phyloP scores from a whole-genome alignment of 768 basidiomycete genomes.

The Leucosporidium creatinivorum region DNA sequence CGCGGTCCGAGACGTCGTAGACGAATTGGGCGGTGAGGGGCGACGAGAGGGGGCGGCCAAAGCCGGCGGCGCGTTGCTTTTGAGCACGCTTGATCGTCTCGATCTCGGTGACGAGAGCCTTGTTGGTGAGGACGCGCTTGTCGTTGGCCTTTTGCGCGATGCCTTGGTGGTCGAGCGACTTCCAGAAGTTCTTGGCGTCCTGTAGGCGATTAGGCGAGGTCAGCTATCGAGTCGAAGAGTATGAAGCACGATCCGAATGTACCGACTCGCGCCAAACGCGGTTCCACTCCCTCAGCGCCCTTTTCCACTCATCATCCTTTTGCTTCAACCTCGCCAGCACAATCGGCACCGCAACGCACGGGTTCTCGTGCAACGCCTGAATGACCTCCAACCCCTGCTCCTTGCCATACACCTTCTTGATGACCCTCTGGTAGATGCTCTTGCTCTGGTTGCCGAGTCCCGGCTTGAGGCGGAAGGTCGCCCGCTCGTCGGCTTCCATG shows the following conservation, averaged over 20 bases:
- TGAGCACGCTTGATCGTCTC: slow-evolving; percentile 62
- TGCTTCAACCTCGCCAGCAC: slow-evolving; percentile 79
- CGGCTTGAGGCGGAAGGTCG: slow-evolving; percentile 68
- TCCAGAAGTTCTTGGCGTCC: slow-evolving; percentile 96
- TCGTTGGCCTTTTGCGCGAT: slow-evolving; percentile 91
- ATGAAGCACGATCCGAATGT: not conserved
- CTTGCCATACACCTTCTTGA: slow-evolving; percentile 88
- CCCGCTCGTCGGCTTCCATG: slow-evolving; percentile 81
- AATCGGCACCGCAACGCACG: slow-evolving; percentile 81
- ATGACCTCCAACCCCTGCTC: slow-evolving; percentile 69
- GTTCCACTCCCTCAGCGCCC: slow-evolving; percentile 89
- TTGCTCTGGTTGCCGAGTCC: slow-evolving; percentile 84
- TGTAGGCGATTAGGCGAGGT: not conserved
- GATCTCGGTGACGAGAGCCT: slow-evolving; percentile 71
- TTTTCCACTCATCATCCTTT: slow-evolving; percentile 96
- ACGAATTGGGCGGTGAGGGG: slow-evolving; percentile 65
- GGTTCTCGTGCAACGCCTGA: slow-evolving; percentile 82
- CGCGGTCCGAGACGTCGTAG: slow-evolving; percentile 66
- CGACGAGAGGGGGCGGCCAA: slow-evolving; percentile 34
- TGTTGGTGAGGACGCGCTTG: slow-evolving; percentile 82
- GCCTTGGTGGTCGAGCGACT: slow-evolving; percentile 91
- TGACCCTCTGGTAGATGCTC: slow-evolving; percentile 78
- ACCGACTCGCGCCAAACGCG: slow-evolving; percentile 86
- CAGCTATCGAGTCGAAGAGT: not conserved
- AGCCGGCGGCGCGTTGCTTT: slow-evolving; percentile 48